Evolutionary conservation across 1,284 basidiomycete species (phyloP), one percentile per base, ranked within the genome.

Genomic region (Exobasidium cylindrosporum): DNA sequence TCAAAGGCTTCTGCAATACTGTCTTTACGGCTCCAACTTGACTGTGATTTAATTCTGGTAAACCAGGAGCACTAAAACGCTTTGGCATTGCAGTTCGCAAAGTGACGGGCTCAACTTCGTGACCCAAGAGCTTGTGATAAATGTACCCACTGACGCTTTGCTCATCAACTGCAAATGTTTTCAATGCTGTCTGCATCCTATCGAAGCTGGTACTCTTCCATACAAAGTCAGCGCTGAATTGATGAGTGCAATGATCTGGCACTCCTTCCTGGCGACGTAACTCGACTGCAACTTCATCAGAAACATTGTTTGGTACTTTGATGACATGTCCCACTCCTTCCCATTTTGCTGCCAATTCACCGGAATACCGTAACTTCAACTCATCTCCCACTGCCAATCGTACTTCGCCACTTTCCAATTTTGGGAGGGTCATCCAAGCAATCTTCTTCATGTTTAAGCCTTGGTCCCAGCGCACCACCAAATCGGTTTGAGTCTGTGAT

Each of bases 151-250:
- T 95, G 71, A 98, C 95, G 81, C 92, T 96, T 84, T 97, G 96
- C 82, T 99, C 95, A 74, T 98, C 95, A 26, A 97, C 89, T 10
- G 96, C 95, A 80, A 99, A 98, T 1, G 93, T 97, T 84, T 96
- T 97, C 93, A 99, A 97, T 1, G 96, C 96, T 54, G 91, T 84
- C 80, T 98, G 96, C 96, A 98, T 98, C 58, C 96, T 87, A 80
- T 97, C 95, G 74, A 98, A 99, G 78, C 92, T 96, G 0, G 96
- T 98, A 5, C 92, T 93, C 82, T 98, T 98, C 96, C 96, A 99
- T 14, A 99, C 93, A 76, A 98, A 99, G 80, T 98, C 96, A 46
- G 89, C 94, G 0, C 90, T 89, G 77, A 96, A 98, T 72, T 92
- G 91, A 77, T 95, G 91, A 0, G 91, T 95, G 82, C 93, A 87